Evolutionary conservation across 768 basidiomycete genomes (phyloP).

Genomic region (Pulveroboletus sp.): DNA sequence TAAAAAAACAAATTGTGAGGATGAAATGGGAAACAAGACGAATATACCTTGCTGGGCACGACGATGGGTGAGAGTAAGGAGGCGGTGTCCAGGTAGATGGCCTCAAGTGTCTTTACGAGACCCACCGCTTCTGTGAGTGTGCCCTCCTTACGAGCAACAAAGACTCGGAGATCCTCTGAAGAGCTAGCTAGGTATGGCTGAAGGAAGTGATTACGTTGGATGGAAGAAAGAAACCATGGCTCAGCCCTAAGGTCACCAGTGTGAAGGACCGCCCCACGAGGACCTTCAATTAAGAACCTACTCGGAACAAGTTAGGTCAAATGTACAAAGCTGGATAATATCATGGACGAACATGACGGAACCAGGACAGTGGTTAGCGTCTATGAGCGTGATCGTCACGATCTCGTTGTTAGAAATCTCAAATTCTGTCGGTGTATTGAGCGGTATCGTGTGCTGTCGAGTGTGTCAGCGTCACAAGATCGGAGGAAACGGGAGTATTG

Average conservation of each 20-base stretch:
- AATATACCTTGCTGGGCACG: constrained; percentile 56
- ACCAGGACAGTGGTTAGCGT: constrained; percentile 95
- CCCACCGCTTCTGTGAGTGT: constrained; percentile 19
- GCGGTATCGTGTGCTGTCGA: constrained; percentile 49
- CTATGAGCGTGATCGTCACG: constrained; percentile 74
- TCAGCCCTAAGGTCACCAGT: constrained; percentile 94
- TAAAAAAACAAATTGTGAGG: not conserved
- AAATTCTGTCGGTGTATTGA: constrained; percentile 60
- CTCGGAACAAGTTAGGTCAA: not conserved
- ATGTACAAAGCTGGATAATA: not conserved
- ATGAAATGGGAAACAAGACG: too few relatives aligned
- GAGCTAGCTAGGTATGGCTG: constrained; percentile 57
- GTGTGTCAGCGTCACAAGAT: not conserved
- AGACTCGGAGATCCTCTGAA: constrained; percentile 20
- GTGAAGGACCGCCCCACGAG: constrained; percentile 69
- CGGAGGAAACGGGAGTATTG: not conserved
- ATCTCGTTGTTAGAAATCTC: constrained; percentile 51
- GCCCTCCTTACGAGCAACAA: constrained; percentile 23
- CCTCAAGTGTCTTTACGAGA: constrained; percentile 53
- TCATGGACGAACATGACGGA: constrained; percentile 69
- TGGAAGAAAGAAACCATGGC: constrained; percentile 64
- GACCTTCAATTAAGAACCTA: constrained; percentile 83
- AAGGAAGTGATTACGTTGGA: constrained; percentile 66
- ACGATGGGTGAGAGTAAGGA: constrained; percentile 47
- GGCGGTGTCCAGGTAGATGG: constrained; percentile 83